Conservation (phyloP, 306 rosid genomes). For the Castanea crenata region DNA sequence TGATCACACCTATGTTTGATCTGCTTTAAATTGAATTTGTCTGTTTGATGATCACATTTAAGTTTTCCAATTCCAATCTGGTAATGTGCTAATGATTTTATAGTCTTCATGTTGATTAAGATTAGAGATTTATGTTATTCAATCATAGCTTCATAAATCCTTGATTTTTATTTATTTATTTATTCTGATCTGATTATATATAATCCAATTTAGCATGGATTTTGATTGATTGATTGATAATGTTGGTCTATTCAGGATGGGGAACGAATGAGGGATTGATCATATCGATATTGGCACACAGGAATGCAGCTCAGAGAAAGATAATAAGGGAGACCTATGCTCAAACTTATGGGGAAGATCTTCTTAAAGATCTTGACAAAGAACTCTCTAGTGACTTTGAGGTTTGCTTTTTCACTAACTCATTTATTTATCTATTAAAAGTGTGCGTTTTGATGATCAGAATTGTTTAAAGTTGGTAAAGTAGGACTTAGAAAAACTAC, state of each 20-base stretch:
- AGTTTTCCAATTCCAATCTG: background rate
- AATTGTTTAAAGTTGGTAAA: too few species aligned
- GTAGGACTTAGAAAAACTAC: too few species aligned
- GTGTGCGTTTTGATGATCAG: too few species aligned
- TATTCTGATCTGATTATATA: too few species aligned
- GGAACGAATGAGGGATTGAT: slow-evolving; percentile 53
- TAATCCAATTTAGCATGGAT: too few species aligned
- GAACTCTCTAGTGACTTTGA: slow-evolving; percentile 60
- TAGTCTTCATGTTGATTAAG: too few species aligned
- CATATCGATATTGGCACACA: slow-evolving; percentile 58
- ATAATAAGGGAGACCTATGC: slow-evolving; percentile 39
- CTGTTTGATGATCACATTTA: background rate
- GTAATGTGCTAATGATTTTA: background rate
- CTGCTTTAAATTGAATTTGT: background rate
- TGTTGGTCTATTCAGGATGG: slow-evolving; percentile 42
- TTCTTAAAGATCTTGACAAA: slow-evolving; percentile 47
- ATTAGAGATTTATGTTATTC: too few species aligned
- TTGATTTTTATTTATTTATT: too few species aligned
- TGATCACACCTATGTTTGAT: background rate
- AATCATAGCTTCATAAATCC: too few species aligned
- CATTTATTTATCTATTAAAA: too few species aligned
- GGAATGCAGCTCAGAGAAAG: slow-evolving; percentile 48
- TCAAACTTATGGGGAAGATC: slow-evolving; percentile 48
- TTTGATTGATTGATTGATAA: too few species aligned
- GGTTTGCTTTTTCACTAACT: slow-evolving; percentile 29